These are phyloP conservation scores for Fusarium pseudograminearum DNA, from an alignment of 2,329 filamentous ascomycete species.

Conservation along the genomic window DNA sequence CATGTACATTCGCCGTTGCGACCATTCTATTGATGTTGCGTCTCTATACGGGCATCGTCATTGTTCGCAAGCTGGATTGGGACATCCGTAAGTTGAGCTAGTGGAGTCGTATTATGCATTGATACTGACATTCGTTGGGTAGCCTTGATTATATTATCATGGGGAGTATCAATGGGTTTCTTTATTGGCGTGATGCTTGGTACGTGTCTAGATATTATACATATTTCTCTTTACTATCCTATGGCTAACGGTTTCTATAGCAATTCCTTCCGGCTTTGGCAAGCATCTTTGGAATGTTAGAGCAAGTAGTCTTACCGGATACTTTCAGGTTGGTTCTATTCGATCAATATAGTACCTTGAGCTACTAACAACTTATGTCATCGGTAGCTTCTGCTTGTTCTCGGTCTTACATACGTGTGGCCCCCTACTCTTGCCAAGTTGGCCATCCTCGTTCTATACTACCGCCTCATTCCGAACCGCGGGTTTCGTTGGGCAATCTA, in stretches of 20 bases:
- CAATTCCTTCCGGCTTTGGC: conserved; percentile 6
- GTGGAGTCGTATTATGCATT: neutral
- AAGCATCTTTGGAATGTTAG: conserved; percentile 16
- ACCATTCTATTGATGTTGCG: neutral
- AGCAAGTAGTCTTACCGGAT: neutral
- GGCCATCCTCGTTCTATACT: conserved; percentile 8
- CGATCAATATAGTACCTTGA: no score
- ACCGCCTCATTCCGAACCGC: neutral
- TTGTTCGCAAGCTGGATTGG: conserved; percentile 4
- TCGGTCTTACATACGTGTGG: conserved; percentile 15
- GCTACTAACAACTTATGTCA: rapidly evolving
- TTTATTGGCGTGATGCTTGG: conserved; percentile 5
- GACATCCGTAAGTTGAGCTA: neutral
- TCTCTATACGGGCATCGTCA: neutral
- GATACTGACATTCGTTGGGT: neutral
- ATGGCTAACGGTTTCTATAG: neutral
- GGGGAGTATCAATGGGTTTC: conserved; percentile 4
- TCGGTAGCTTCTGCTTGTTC: neutral
- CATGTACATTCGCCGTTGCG: neutral
- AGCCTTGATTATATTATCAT: conserved; percentile 6
- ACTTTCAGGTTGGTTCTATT: neutral
- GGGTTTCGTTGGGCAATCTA: conserved; percentile 3
- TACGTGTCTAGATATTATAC: neutral
- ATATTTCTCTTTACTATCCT: neutral
- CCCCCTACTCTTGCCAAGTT: conserved; percentile 15